These are phyloP conservation scores for Globisporangium okanoganense DNA, from an alignment of 352 stramenopile species.

Conservation along the genomic window DNA sequence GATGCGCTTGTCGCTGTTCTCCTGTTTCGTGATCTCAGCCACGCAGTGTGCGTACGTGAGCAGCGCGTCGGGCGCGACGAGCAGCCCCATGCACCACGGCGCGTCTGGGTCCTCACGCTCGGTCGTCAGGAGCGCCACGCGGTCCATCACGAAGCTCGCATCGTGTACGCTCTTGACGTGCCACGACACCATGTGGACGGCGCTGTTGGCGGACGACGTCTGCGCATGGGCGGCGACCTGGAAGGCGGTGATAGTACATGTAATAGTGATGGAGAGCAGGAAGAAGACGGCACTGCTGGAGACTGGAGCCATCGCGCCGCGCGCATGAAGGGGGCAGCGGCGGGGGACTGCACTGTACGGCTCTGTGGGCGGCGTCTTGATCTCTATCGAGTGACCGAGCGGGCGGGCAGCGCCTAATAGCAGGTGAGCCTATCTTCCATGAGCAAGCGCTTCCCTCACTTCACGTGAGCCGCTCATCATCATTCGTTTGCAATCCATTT, in stretches of 20 bases:
- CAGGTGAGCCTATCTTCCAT: too few relatives aligned
- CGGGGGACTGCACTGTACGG: background rate
- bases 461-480: background rate
- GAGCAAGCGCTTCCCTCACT: too few relatives aligned
- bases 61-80: slow-evolving; percentile 26
- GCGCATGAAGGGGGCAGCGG: background rate
- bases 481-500: too few relatives aligned
- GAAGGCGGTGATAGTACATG: too few relatives aligned
- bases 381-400: background rate
- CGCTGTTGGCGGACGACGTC: background rate
- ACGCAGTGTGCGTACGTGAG: slow-evolving; percentile 30
- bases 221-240: background rate
- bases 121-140: slow-evolving; percentile 24
- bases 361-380: background rate
- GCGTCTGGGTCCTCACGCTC: background rate
- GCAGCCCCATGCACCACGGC: slow-evolving; percentile 30
- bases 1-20: background rate
- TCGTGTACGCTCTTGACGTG: background rate
- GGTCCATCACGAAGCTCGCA: slow-evolving; percentile 3
- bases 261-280: background rate
- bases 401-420: too few relatives aligned
- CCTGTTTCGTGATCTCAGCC: background rate
- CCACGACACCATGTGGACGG: slow-evolving; percentile 9
- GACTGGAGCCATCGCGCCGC: slow-evolving; percentile 5
- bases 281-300: background rate